Conservation (phyloP, 257 asterid species). For the Lithospermum erythrorhizon region DNA sequence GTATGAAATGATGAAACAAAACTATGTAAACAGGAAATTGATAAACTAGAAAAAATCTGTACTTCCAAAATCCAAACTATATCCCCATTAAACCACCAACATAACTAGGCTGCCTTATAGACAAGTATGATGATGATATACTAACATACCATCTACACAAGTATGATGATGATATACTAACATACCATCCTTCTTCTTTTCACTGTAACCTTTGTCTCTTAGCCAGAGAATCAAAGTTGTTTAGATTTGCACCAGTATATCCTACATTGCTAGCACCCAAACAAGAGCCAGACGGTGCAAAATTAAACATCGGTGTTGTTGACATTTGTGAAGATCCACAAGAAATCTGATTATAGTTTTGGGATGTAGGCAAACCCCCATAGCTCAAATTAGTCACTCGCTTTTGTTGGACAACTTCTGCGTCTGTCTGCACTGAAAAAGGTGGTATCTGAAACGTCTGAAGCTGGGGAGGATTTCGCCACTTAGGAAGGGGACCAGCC, state of each 20-base stretch:
- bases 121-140: constrained; percentile 21
- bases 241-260: constrained; percentile 18
- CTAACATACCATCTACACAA: too few species aligned
- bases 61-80: constrained; percentile 18
- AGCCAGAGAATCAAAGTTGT: constrained; percentile 14
- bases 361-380: constrained; percentile 14
- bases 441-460: constrained; percentile 47
- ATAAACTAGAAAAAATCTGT: constrained; percentile 14
- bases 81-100: constrained; percentile 28
- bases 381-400: constrained; percentile 15
- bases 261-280: constrained; percentile 15
- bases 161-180: background rate
- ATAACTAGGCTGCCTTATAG: constrained; percentile 20
- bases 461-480: constrained; percentile 81
- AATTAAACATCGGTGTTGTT: constrained; percentile 29
- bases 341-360: constrained; percentile 27
- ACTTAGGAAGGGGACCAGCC: constrained; percentile 76
- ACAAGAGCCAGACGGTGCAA: constrained; percentile 16
- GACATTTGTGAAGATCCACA: constrained; percentile 34
- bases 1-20: too few species aligned
- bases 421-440: constrained; percentile 23
- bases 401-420: constrained; percentile 19
- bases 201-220: constrained; percentile 38
- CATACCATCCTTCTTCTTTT: too few species aligned
- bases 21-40: background rate